phyloP scores from a whole-genome alignment of 2,329 filamentous ascomycete species.

The Colletotrichum filicis region DNA sequence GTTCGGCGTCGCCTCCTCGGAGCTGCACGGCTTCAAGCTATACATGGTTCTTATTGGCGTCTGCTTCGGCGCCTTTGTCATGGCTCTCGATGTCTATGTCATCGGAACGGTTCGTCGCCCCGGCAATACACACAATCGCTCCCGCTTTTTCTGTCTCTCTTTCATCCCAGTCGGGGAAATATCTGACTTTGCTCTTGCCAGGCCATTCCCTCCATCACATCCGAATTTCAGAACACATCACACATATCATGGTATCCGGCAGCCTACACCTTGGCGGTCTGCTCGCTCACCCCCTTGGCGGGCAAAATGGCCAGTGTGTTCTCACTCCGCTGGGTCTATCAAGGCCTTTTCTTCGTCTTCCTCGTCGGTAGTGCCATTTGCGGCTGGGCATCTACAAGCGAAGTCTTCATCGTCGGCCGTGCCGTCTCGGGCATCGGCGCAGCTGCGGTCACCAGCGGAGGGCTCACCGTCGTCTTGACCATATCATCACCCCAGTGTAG shows the following conservation, averaged over 20 bases:
- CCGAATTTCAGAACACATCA: not conserved
- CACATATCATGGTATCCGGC: not conserved
- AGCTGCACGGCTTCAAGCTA: not conserved
- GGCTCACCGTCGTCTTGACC: not conserved
- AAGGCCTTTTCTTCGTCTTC: not conserved
- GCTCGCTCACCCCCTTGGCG: constrained; percentile 1
- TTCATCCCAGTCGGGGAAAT: not conserved
- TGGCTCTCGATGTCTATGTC: not conserved
- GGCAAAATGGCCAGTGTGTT: not conserved
- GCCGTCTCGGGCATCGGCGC: not conserved
- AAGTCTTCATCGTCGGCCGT: not conserved
- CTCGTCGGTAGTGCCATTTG: constrained; percentile 1
- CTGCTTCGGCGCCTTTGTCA: constrained; percentile 1
- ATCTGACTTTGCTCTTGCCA: not conserved
- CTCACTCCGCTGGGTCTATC: not conserved
- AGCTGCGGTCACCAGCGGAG: not conserved
- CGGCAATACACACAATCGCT: not conserved
- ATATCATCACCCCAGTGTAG: not conserved
- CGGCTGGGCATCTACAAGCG: not conserved
- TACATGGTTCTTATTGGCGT: not conserved
- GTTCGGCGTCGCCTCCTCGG: not conserved
- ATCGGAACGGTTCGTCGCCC: not conserved
- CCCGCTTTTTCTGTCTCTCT: not conserved
- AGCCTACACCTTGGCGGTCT: not conserved
- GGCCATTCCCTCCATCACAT: not conserved